Base-by-base conservation (phyloP, 805 yeast genomes). In the Ogataea naganishii region DNA sequence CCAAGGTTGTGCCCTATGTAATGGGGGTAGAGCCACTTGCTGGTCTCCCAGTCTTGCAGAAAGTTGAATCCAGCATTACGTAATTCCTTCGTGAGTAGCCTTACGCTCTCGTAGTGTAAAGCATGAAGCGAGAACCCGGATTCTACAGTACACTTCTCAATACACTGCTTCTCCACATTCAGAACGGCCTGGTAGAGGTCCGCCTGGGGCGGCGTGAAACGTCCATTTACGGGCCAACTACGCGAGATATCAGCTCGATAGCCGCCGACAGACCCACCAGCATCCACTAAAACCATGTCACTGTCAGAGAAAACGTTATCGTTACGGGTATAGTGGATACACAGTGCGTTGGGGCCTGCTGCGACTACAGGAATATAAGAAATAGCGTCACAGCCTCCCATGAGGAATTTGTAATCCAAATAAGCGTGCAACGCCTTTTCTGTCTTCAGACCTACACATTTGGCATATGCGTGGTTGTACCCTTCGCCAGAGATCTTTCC, bases 321-420 rank as follows among this genome's bases (percentile, higher is more conserved):
- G 47, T 92, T 92, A 35, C 95, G 64, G 0, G 95, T 88, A 53
- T 92, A 92, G 56, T 92, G 99, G 36, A 92, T 89, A 23, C 89
- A 82, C 23, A 92, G 58, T 0, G 96, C 85, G 51, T 92, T 88
- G 18, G 70, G 59, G 1, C 98, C 98, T 20, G 95, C 80, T 5
- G 97, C 99, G 4, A 92, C 94, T 7, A 92, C 99, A 0, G 99
- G 97, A 14, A 88, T 72, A 50, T 92, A 92, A 0, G 96, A 96
- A 23, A 80, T 72, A 37, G 72, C 72, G 40, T 84, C 94, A 54
- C 96, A 86, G 1, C 98, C 98, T 17, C 89, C 86, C 23, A 74
- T 64, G 9, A 80, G 71, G 51, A 92, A 89, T 44, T 77, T 69
- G 51, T 83, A 83, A 39, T 89, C 95, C 35, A 92, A 58, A 48